Evolutionary conservation across 2,329 filamentous ascomycete genomes (phyloP), one percentile per base, ranked within the genome.

Genomic region (Xylaria sp.): DNA sequence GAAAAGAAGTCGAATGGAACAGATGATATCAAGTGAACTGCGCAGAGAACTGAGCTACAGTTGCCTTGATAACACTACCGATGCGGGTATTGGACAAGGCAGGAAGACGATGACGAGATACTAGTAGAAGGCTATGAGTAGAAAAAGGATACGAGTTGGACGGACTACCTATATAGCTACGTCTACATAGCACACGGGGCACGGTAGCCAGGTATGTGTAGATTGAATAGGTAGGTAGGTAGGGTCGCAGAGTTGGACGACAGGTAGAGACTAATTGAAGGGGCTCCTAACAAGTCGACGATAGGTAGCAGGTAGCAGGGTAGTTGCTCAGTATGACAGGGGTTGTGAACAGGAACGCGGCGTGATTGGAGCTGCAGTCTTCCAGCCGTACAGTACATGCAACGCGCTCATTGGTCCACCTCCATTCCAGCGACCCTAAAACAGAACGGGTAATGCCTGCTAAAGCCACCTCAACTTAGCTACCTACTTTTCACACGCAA

Each of bases 91-190:
- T 48, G 45, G 12, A 28, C 46, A 30, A 30, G 15, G 25, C 46
- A n/a, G 25, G 25, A 25, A n/a, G 25, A 23, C n/a, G 7, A 30
- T 13, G 15, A 30, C 20, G 30, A 30, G 25, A 50, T 50, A 25
- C 34, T 36, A 13, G 34, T 12, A 39, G 4, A 48, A 48, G 43
- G 20, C 43, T 46, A 15, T 20, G n/a, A 59, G 48, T 57, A 23
- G 39, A 67, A 60, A 34, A 64, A 48, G 41, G 48, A 45, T 43
- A 50, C 65, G 60, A 67, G 55, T 63, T 67, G 65, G 65, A 60
- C 65, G 60, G 46, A 60, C 60, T 60, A 45, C 46, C 55, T 60
- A 46, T 63, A 23, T 20, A 10, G 4, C 23, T 23, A 55, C 18
- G 20, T 34, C 48, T 50, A 50, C 46, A 50, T 30, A 36, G 28